A percentile compares a stretch with the other conserved stretches of the same genome.
Conservation (phyloP, 345 rosid genomes). For the Aquilaria yunnanensis region DNA sequence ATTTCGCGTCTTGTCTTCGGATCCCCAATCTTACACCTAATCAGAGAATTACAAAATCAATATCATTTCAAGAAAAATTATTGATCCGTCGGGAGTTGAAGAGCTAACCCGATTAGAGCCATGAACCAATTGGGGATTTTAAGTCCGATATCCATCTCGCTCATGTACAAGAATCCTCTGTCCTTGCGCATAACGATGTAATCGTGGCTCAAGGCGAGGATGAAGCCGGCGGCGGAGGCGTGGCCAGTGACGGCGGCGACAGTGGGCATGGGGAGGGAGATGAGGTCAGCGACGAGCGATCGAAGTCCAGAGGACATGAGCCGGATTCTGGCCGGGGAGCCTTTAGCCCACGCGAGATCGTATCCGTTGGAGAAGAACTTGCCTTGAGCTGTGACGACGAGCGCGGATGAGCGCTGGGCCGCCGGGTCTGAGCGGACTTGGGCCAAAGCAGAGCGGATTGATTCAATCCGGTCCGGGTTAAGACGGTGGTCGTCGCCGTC, state of each 20-base stretch:
- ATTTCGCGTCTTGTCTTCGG: conserved; percentile 26
- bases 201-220: conserved; percentile 44
- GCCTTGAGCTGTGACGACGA: conserved; percentile 45
- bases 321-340: conserved; percentile 9
- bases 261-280: conserved; percentile 51
- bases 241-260: conserved; percentile 54
- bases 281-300: conserved; percentile 29
- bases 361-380: conserved; percentile 57
- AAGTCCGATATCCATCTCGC: conserved; percentile 45
- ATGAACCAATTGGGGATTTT: conserved; percentile 22
- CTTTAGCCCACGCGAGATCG: conserved; percentile 40
- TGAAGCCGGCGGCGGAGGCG: conserved; percentile 50
- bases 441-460: conserved; percentile 30
- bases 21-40: conserved; percentile 27
- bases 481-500: conserved; percentile 35
- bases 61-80: too few species aligned
- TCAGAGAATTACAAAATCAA: not conserved
- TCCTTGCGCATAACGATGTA: conserved; percentile 43
- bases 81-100: too few species aligned
- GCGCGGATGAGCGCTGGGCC: conserved; percentile 25
- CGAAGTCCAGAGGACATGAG: conserved; percentile 25
- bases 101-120: conserved; percentile 17
- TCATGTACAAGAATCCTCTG: conserved; percentile 50
- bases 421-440: conserved; percentile 22
- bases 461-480: conserved; percentile 26